Conservation (phyloP, 106 monocot species). For the Dendrobium catenatum region DNA sequence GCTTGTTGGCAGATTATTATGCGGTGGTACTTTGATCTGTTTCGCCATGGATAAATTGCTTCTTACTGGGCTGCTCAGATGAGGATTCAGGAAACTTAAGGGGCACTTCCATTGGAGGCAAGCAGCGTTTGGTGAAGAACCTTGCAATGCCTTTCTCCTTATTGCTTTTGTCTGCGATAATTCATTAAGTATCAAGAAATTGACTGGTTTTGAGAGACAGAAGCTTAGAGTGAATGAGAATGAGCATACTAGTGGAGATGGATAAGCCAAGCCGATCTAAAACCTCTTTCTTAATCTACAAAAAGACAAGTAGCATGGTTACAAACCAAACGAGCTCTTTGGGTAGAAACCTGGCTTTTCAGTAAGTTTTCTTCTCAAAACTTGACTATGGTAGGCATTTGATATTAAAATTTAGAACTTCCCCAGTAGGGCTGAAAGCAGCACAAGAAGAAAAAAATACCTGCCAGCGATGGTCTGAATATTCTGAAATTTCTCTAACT, state of each 20-base stretch:
- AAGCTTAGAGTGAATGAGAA: neutral
- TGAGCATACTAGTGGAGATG: neutral
- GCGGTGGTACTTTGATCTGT: neutral
- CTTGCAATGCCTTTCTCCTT: slow-evolving; percentile 5
- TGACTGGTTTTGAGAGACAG: neutral
- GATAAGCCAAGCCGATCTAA: slow-evolving; percentile 6
- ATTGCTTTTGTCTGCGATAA: neutral
- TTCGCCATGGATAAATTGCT: neutral
- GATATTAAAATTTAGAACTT: neutral
- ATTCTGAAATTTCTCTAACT: slow-evolving; percentile 61
- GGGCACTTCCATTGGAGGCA: neutral
- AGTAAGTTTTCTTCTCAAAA: neutral
- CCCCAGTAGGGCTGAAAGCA: neutral
- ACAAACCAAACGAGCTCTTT: no score
- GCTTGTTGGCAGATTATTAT: neutral
- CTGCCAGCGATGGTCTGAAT: slow-evolving; percentile 81
- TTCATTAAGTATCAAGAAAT: neutral
- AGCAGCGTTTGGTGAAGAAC: slow-evolving; percentile 8
- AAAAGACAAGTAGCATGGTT: neutral
- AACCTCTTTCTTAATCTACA: slow-evolving; percentile 5
- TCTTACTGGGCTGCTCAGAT: neutral
- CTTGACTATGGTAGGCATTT: neutral
- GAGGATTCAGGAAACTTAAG: neutral
- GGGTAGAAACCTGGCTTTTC: no score
- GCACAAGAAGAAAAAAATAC: slow-evolving; percentile 19